phyloP scores from a whole-genome alignment of 176 grass and related monocot genomes.

The Olyra latifolia region DNA sequence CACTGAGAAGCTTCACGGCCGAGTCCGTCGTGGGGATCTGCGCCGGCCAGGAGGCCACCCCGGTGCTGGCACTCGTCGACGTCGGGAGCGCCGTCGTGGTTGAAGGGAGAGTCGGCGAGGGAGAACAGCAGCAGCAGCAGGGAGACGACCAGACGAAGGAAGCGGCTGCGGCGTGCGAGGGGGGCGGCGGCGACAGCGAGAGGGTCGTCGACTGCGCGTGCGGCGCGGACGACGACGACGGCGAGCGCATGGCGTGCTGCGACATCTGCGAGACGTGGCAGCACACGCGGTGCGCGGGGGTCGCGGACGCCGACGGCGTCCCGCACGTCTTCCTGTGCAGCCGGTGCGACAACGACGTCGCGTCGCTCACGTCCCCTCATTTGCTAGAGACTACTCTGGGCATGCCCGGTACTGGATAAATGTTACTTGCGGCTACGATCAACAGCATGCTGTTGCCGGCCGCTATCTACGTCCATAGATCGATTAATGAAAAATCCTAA shows the following conservation, averaged over 20 bases:
- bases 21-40: constrained; percentile 43
- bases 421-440: neutral
- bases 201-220: constrained; percentile 59
- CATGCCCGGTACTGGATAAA: neutral
- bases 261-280: constrained; percentile 88
- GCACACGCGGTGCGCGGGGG: constrained; percentile 63
- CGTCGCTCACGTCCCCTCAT: constrained; percentile 51
- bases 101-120: constrained; percentile 44
- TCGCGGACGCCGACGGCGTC: constrained; percentile 52
- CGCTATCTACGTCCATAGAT: too few species aligned
- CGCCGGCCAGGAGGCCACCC: constrained; percentile 31
- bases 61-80: constrained; percentile 41
- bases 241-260: constrained; percentile 79
- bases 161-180: constrained; percentile 49
- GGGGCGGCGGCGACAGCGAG: constrained; percentile 19
- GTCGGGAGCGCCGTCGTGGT: constrained; percentile 49
- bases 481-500: too few species aligned
- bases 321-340: constrained; percentile 73
- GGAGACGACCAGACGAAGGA: constrained; percentile 28
- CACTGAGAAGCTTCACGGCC: constrained; percentile 62
- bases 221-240: constrained; percentile 76
- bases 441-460: too few species aligned
- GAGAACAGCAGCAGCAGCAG: constrained; percentile 1
- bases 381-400: constrained; percentile 37
- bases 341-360: constrained; percentile 60